These are phyloP conservation scores for Didymella arachidicola DNA, from an alignment of 2,329 filamentous ascomycete genomes.

Conservation along the genomic window DNA sequence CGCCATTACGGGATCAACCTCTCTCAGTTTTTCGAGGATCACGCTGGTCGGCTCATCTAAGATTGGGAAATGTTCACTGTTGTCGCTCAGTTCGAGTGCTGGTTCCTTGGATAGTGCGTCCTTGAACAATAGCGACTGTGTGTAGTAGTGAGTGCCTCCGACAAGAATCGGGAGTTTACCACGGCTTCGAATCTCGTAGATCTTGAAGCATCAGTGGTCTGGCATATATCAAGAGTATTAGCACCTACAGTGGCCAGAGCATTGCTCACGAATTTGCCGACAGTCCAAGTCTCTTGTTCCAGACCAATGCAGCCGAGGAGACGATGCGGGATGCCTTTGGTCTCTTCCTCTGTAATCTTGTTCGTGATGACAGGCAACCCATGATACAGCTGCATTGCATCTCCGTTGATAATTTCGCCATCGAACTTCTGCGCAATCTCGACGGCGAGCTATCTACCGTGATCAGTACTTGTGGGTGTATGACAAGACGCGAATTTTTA, in stretches of 20 bases:
- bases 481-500: conserved; percentile 53
- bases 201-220: conserved; percentile 50
- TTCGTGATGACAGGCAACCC: conserved; percentile 96
- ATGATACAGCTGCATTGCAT: conserved; percentile 97
- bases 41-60: conserved; percentile 74
- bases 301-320: conserved; percentile 80
- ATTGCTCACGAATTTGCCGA: conserved; percentile 76
- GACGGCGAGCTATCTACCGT: conserved; percentile 75
- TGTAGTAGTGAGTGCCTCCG: conserved; percentile 95
- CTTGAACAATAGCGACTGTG: conserved; percentile 84
- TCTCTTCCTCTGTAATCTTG: conserved; percentile 79
- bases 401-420: conserved; percentile 95
- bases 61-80: conserved; percentile 65
- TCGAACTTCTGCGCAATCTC: conserved; percentile 83
- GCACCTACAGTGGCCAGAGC: conserved; percentile 62
- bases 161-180: conserved; percentile 89
- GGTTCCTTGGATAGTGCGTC: conserved; percentile 67
- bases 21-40: conserved; percentile 74
- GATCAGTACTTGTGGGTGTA: conserved; percentile 42
- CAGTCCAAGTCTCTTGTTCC: conserved; percentile 81
- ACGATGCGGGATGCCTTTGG: conserved; percentile 84
- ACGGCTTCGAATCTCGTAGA: conserved; percentile 78
- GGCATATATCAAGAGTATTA: accelerated
- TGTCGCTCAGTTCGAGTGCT: conserved; percentile 37
- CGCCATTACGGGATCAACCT: conserved; percentile 90